A percentile compares a stretch with the other conserved stretches of the same genome.
These are phyloP conservation scores for Meyerozyma smithsonii DNA, from an alignment of 1,139 yeast species.

Conservation along the genomic window DNA sequence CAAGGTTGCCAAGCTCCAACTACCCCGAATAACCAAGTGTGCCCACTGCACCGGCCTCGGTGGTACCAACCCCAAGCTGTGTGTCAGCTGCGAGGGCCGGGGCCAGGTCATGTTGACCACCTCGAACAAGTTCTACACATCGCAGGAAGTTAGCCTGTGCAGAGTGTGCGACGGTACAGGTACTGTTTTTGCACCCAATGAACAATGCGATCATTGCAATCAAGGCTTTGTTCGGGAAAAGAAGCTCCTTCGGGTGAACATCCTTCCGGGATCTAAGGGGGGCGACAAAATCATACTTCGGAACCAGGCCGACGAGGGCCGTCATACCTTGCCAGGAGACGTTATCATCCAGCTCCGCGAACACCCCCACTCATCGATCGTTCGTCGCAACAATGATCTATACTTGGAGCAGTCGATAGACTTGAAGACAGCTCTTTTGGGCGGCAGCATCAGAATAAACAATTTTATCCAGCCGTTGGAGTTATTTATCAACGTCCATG, in stretches of 20 bases:
- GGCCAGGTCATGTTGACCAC: slow-evolving; percentile 32
- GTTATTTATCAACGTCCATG: slow-evolving; percentile 38
- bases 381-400: slow-evolving; percentile 47
- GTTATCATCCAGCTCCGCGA: slow-evolving; percentile 46
- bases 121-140: slow-evolving; percentile 29
- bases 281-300: slow-evolving; percentile 49
- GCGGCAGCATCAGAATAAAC: slow-evolving; percentile 43
- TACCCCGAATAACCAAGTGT: slow-evolving; percentile 40
- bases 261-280: slow-evolving; percentile 13
- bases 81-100: slow-evolving; percentile 34
- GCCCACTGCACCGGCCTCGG: slow-evolving; percentile 41
- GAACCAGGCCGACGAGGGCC: slow-evolving; percentile 63
- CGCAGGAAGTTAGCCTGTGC: slow-evolving; percentile 33
- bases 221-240: slow-evolving; percentile 33
- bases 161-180: slow-evolving; percentile 36
- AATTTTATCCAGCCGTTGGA: slow-evolving; percentile 42
- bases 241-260: slow-evolving; percentile 46
- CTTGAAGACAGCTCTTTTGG: slow-evolving; percentile 49
- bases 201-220: slow-evolving; percentile 35
- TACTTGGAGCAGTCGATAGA: slow-evolving; percentile 44
- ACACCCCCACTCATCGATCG: slow-evolving; percentile 34
- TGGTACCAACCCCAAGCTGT: slow-evolving; percentile 30
- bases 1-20: slow-evolving; percentile 39
- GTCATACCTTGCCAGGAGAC: slow-evolving; percentile 60
- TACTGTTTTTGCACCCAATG: slow-evolving; percentile 20